A percentile compares a stretch with the other conserved stretches of the same genome.
Conservation (phyloP, 2,329 filamentous ascomycete species). For the Colletotrichum euphorbiae region DNA sequence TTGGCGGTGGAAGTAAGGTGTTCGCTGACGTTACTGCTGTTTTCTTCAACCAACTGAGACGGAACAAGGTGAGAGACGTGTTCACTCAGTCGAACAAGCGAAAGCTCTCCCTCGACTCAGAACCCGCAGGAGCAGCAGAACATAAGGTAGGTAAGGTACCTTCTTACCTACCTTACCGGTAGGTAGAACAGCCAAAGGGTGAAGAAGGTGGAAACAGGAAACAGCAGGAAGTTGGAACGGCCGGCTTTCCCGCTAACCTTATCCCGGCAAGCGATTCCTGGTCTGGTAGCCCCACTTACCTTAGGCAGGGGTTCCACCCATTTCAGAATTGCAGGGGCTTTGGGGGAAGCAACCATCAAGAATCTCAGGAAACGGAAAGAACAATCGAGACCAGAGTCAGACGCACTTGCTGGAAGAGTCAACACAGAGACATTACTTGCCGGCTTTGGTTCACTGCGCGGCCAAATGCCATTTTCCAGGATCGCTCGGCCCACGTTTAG, state of each 20-base stretch:
- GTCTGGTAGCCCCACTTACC: slow-evolving; percentile 4
- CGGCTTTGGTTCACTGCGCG: not conserved
- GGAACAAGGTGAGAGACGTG: slow-evolving; percentile 12
- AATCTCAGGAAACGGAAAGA: not conserved
- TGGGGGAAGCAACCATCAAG: slow-evolving; percentile 4
- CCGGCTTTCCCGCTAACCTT: slow-evolving; percentile 20
- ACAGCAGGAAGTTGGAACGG: slow-evolving; percentile 3
- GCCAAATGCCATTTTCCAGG: not conserved
- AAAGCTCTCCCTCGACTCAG: slow-evolving; percentile 8
- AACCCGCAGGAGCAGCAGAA: not conserved
- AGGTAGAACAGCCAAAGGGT: not conserved
- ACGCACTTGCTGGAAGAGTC: not conserved
- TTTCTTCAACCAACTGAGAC: slow-evolving; percentile 26
- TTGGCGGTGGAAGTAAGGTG: not conserved
- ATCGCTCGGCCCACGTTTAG: not conserved
- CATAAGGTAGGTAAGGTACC: too few species aligned
- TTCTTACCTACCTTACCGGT: too few species aligned
- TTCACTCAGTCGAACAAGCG: slow-evolving; percentile 10
- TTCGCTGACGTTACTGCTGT: not conserved
- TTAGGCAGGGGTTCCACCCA: slow-evolving; percentile 6
- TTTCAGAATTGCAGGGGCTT: slow-evolving; percentile 8
- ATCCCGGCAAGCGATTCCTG: slow-evolving; percentile 30
- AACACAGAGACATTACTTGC: not conserved
- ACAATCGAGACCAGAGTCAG: not conserved
- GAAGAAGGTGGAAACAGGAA: slow-evolving; percentile 13